These are phyloP conservation scores for Lipomyces spencermartinsiae DNA, from an alignment of 805 yeast species.

Conservation along the genomic window DNA sequence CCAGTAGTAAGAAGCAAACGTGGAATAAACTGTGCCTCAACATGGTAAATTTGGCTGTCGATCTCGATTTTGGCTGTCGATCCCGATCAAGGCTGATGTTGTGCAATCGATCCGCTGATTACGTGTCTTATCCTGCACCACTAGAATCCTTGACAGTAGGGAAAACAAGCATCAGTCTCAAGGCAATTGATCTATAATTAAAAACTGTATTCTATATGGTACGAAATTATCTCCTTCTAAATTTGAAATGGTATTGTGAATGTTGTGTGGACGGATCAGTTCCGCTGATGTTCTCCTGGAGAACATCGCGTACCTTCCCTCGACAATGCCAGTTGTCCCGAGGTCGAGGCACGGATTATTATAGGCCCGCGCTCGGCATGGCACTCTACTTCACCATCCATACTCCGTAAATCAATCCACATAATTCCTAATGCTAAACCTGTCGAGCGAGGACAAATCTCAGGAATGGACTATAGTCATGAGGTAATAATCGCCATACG, in stretches of 20 bases:
- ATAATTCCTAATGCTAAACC: no score
- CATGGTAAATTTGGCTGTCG: not conserved
- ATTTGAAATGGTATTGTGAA: not conserved
- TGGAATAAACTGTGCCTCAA: not conserved
- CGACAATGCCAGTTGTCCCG: no score
- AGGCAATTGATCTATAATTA: conserved; percentile 1
- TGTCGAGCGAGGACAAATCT: no score
- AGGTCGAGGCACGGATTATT: no score
- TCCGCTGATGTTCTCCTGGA: no score
- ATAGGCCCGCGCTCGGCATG: no score
- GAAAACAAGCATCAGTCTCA: not conserved
- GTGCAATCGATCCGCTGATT: not conserved
- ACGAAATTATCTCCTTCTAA: not conserved
- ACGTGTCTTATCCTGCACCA: not conserved
- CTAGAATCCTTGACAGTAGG: not conserved
- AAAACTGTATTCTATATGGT: not conserved
- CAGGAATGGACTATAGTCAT: no score
- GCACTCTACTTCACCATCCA: no score
- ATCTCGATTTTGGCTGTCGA: not conserved
- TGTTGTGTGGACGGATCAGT: not conserved
- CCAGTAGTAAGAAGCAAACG: not conserved
- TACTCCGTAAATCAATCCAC: no score
- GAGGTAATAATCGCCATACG: no score
- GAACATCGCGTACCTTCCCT: no score
- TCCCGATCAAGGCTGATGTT: not conserved